Conservation (phyloP, 2,329 filamentous ascomycete species). For the Thelonectria discophora region DNA sequence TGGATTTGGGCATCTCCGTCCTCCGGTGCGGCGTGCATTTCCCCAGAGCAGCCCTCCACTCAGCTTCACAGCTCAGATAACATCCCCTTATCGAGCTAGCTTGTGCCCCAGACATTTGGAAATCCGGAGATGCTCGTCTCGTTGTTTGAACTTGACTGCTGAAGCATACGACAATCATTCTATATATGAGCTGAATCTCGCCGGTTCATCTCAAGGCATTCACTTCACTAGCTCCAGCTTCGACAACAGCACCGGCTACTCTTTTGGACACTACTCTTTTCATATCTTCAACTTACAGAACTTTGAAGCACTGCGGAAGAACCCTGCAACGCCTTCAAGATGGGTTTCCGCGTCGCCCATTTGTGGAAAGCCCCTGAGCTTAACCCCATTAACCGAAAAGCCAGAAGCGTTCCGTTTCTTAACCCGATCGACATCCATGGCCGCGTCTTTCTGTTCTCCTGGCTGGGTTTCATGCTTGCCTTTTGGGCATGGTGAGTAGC, state of each 20-base stretch:
- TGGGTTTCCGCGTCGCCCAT: constrained; percentile 43
- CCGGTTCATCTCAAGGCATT: constrained; percentile 17
- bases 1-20: constrained; percentile 38
- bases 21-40: constrained; percentile 34
- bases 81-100: constrained; percentile 31
- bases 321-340: constrained; percentile 23
- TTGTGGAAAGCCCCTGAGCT: constrained; percentile 67
- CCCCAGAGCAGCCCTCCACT: constrained; percentile 18
- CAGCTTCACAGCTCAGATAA: constrained; percentile 30
- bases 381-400: constrained; percentile 87
- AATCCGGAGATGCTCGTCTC: constrained; percentile 38
- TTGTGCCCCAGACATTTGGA: constrained; percentile 31
- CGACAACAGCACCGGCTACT: background rate
- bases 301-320: too few species aligned
- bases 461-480: constrained; percentile 85
- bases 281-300: too few species aligned
- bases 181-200: constrained; percentile 35
- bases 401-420: constrained; percentile 78
- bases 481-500: constrained; percentile 79
- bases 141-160: background rate
- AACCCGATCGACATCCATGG: constrained; percentile 84
- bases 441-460: constrained; percentile 89
- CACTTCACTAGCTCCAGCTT: constrained; percentile 27
- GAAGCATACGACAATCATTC: constrained; percentile 19
- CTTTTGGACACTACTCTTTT: background rate